Percentiles rank a stretch among this genome's conserved stretches.
Evolutionary conservation across 768 basidiomycete species (phyloP).

Genomic region (Suillus luteus): DNA sequence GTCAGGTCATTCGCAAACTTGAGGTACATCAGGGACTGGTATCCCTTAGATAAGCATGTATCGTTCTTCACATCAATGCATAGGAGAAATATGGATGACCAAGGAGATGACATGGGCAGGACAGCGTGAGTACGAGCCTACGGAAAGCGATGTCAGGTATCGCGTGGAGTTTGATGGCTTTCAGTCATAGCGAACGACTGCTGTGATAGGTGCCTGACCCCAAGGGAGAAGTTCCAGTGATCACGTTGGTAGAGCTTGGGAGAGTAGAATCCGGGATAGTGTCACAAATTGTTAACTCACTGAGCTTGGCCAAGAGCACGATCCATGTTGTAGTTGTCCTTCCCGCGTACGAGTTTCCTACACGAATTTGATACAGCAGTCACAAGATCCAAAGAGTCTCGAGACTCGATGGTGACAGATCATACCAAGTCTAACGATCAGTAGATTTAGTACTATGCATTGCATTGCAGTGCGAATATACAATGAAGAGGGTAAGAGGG

Average conservation of each 20-base stretch:
- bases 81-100: background rate
- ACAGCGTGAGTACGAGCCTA: background rate
- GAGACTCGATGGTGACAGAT: background rate
- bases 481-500: conserved; percentile 36
- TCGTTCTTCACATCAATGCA: background rate
- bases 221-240: background rate
- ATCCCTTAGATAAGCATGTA: background rate
- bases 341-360: background rate
- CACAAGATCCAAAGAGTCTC: background rate
- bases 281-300: background rate
- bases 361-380: background rate
- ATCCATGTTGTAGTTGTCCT: background rate
- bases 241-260: background rate
- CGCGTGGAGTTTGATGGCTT: background rate
- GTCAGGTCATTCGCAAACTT: background rate
- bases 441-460: conserved; percentile 26
- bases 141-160: background rate
- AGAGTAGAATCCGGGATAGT: background rate
- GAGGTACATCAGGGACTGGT: background rate
- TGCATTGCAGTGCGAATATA: conserved; percentile 36
- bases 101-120: background rate
- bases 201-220: background rate
- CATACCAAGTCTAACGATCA: background rate
- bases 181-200: background rate
- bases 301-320: background rate